These are phyloP conservation scores for Phytophthora boehmeriae DNA, from an alignment of 352 stramenopile species.

Conservation along the genomic window DNA sequence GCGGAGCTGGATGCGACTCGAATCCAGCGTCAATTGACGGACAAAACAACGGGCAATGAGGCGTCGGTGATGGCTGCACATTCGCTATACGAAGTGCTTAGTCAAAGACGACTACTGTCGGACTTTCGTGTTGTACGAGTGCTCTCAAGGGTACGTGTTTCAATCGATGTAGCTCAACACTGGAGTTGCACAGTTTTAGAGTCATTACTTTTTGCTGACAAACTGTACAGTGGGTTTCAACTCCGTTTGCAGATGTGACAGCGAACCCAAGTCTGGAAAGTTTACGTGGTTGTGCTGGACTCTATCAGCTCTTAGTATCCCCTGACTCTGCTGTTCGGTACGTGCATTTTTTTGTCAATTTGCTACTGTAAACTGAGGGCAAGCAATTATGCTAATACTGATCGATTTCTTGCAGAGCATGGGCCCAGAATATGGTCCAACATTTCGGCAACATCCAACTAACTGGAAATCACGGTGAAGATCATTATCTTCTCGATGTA, in stretches of 20 bases:
- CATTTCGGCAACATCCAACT: slow-evolving; percentile 70
- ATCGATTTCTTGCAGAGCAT: slow-evolving; percentile 46
- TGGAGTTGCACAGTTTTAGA: not conserved
- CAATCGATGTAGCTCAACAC: not conserved
- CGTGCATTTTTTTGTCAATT: not conserved
- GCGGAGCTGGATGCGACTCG: slow-evolving; percentile 73
- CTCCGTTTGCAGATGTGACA: slow-evolving; percentile 40
- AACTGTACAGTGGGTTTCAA: slow-evolving; percentile 48
- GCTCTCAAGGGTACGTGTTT: slow-evolving; percentile 58
- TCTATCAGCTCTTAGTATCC: slow-evolving; percentile 80
- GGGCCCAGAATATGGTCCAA: slow-evolving; percentile 60
- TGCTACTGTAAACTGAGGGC: not conserved
- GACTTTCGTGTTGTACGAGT: slow-evolving; percentile 84
- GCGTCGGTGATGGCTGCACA: slow-evolving; percentile 42
- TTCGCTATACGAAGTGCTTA: slow-evolving; percentile 83
- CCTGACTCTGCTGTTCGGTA: slow-evolving; percentile 82
- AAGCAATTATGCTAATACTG: slow-evolving; percentile 3
- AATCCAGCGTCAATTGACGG: slow-evolving; percentile 56
- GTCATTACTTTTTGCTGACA: slow-evolving; percentile 2
- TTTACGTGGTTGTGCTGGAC: slow-evolving; percentile 63
- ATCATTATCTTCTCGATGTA: slow-evolving; percentile 64
- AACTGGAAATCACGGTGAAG: slow-evolving; percentile 45
- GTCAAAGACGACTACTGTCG: slow-evolving; percentile 72
- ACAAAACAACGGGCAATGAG: slow-evolving; percentile 27
- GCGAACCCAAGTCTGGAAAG: slow-evolving; percentile 47